phyloP scores from a whole-genome alignment of 2,329 filamentous ascomycete genomes.

The Bertia moriformis region DNA sequence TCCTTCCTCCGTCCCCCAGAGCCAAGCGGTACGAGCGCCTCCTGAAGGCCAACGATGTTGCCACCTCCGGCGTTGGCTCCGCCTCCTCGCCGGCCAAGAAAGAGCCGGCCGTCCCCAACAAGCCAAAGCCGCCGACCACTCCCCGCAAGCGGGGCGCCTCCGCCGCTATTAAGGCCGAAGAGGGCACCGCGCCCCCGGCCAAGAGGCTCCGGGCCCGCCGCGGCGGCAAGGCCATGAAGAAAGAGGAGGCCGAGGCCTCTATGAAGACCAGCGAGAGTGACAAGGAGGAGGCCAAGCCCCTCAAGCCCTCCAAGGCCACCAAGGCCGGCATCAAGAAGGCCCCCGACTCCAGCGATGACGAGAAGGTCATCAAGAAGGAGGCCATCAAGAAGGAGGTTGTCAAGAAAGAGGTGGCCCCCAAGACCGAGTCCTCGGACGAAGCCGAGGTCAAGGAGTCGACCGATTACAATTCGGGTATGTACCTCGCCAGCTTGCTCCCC shows the following conservation, averaged over 20 bases:
- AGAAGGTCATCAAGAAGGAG: no score
- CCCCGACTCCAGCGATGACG: no score
- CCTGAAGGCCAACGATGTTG: slow-evolving; percentile 39
- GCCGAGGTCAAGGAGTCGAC: no score
- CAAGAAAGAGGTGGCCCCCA: no score
- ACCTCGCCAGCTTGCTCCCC: no score
- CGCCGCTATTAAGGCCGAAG: slow-evolving; percentile 8
- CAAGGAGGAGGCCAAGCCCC: no score
- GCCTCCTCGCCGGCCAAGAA: no score
- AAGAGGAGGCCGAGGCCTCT: background rate
- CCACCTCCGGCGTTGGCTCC: slow-evolving; percentile 20
- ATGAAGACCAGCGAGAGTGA: no score
- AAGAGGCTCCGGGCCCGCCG: slow-evolving; percentile 9
- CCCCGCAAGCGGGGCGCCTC: slow-evolving; percentile 1
- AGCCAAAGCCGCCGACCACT: background rate
- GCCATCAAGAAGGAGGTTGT: no score
- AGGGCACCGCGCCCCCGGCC: slow-evolving; percentile 2
- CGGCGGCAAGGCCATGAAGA: no score
- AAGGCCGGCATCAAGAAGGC: slow-evolving; percentile 5
- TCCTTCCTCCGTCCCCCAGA: slow-evolving; percentile 18
- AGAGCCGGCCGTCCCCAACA: slow-evolving; percentile 8
- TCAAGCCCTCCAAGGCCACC: slow-evolving; percentile 7
- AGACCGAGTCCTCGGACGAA: no score
- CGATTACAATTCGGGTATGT: no score
- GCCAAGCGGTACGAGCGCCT: slow-evolving; percentile 56